Base-by-base conservation (phyloP, 2,329 filamentous ascomycete genomes). In the Xylaria hypoxylon region DNA sequence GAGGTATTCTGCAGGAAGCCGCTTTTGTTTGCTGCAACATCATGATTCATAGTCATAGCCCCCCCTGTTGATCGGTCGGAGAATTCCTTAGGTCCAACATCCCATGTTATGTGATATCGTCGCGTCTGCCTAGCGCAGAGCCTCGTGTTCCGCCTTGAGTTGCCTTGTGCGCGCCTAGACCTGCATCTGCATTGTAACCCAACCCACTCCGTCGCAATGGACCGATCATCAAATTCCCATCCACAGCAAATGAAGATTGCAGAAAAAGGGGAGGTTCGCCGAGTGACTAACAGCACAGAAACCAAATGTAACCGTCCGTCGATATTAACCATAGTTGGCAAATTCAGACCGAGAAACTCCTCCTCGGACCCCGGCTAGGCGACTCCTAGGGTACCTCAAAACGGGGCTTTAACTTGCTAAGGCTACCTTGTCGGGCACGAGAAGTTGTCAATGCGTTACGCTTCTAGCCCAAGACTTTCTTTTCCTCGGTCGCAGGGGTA, bases 401-500 rank as follows among this genome's bases (percentile, higher is more conserved):
- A 38, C 24, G 62, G 17, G 65, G n/a, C 33, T 38, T 68, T 19
- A 52, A 44, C n/a, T 56, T 59, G 44, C 42, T 40, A 17, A 56
- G 51, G 53, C 56, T 67, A 56, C 55, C 65, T 38, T 58, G 55
- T 45, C 57, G 67, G 19, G 33, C 33, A 31, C 42, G 58, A 22
- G 63, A 45, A 48, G 59, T 24, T 35, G 59, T 60, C 45, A 59
- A 67, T n/a, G 61, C 52, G 50, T 45, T 67, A 59, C 40, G 67
- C 63, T 64, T 66, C 73, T 74, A 76, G 59, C 47, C 56, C 31
- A 69, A 38, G n/a, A 42, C 65, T 65, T 75, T 76, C 71, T 76
- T 74, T 33, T 74, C 73, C 64, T 66, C 67, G 26, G 47, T 55
- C 10, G 62, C 58, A 53, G 68, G 72, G 60, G 45, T 71, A 62